Conservation (phyloP, 805 yeast species). For the Metschnikowia proteae region DNA sequence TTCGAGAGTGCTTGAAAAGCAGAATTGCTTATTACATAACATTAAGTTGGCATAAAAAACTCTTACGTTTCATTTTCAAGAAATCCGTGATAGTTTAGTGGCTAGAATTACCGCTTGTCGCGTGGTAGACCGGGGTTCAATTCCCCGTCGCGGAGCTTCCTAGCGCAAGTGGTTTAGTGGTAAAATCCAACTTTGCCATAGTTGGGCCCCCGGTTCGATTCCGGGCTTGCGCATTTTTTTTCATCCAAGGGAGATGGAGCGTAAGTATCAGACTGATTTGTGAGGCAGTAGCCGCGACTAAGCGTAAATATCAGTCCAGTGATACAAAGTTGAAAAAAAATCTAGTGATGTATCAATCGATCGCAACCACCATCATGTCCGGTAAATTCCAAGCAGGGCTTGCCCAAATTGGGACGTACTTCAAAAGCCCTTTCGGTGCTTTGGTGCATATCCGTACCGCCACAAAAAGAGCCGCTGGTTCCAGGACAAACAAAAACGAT, state of each 20-base stretch:
- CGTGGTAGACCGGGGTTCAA: conserved; percentile 24
- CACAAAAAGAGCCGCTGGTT: conserved; percentile 91
- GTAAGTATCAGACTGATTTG: too few species aligned
- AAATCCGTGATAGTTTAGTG: conserved; percentile 22
- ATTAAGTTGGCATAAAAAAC: too few species aligned
- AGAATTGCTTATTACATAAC: too few species aligned
- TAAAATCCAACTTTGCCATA: conserved; percentile 24
- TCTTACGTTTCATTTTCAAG: background rate
- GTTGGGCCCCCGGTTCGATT: conserved; percentile 25
- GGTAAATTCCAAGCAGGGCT: conserved; percentile 11
- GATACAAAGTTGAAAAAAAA: conserved; percentile 2
- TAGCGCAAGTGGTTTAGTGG: conserved; percentile 23
- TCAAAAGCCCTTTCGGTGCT: conserved; percentile 9
- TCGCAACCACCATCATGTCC: conserved; percentile 10
- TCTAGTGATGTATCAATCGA: conserved; percentile 1
- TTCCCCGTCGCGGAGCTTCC: conserved; percentile 22
- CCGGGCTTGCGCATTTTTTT: conserved; percentile 23
- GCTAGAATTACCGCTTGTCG: conserved; percentile 23
- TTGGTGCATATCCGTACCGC: conserved; percentile 69
- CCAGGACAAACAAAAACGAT: conserved; percentile 89
- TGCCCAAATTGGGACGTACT: conserved; percentile 12
- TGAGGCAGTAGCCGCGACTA: background rate
- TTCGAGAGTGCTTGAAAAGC: too few species aligned
- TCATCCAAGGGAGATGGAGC: too few species aligned
- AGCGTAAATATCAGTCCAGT: conserved; percentile 5